Base-by-base conservation (phyloP, 495 filamentous ascomycete genomes). In the Penicillium ochrochloron region DNA sequence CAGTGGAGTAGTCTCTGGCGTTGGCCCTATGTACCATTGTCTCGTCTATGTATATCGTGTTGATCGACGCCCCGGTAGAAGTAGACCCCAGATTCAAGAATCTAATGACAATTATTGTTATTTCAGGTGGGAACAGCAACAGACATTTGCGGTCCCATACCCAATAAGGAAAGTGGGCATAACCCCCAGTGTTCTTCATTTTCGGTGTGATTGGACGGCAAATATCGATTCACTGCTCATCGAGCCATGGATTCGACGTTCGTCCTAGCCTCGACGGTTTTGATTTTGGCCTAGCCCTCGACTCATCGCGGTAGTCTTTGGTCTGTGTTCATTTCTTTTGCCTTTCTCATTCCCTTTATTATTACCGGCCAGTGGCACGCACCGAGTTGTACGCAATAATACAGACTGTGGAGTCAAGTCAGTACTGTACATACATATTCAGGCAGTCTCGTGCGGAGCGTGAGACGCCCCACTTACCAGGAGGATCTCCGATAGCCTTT, bases 401-500 rank as follows among this genome's bases (percentile, higher is more conserved):
- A 10, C 42, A 21, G 42, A 19, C 7, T 19, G 8, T 44, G 42
- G 15, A 44, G 42, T n/a, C 19, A 7, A 19, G n/a, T n/a, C 15
- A 19, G 15, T n/a, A 19, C 1, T 2, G 17, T 12, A 0, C 10
- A 6, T 44, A 19, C 42, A 9, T 19, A 21, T 44, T 50, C 12
- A 17, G 11, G 12, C 46, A 50, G 46, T 10, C 27, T 25, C 14
- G 46, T 25, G 21, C 44, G 44, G 21, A 29, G 23, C 48, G 25
- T 52, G 25, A 15, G 12, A 52, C 11, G 25, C 29, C 31, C 65
- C 60, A 59, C 64, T 57, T 17, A 23, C 19, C 42, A 51, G 56
- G 56, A 60, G 55, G 56, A 66, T 66, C 65, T 66, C 59, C 64
- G 60, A 66, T 63, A 35, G 39, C 42, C 29, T 46, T n/a, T 41